Conservation (phyloP, 805 yeast species). For the Metschnikowia arizonensis region DNA sequence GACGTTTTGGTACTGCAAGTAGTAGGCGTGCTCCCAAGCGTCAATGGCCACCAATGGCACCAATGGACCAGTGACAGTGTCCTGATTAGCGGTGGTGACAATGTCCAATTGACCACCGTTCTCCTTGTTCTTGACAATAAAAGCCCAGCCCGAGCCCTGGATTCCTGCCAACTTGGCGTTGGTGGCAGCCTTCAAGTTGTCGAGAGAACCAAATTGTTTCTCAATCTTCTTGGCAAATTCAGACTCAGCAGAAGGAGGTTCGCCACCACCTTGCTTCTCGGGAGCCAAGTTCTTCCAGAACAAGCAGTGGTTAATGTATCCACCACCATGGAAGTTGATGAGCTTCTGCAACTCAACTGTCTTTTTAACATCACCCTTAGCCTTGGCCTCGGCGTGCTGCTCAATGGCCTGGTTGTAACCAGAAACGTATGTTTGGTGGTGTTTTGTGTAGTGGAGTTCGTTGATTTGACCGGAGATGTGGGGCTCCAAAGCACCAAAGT, state of each 20-base stretch:
- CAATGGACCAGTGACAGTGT: conserved; percentile 42
- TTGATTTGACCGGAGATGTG: conserved; percentile 44
- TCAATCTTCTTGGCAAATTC: conserved; percentile 36
- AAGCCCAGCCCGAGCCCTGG: conserved; percentile 55
- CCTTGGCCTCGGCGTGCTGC: conserved; percentile 33
- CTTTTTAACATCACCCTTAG: conserved; percentile 37
- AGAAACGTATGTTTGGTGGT: conserved; percentile 48
- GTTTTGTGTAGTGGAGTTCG: conserved; percentile 47
- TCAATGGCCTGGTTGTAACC: conserved; percentile 45
- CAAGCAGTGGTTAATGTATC: conserved; percentile 47
- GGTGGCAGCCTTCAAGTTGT: conserved; percentile 38
- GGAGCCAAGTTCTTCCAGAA: conserved; percentile 51
- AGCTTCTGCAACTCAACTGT: conserved; percentile 42
- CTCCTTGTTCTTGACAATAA: conserved; percentile 44
- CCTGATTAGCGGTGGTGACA: conserved; percentile 46
- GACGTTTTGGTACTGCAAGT: conserved; percentile 49
- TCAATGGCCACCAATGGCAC: conserved; percentile 48
- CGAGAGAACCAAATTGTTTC: conserved; percentile 44
- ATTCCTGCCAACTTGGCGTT: conserved; percentile 44
- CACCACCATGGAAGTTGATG: conserved; percentile 50
- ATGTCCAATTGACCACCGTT: conserved; percentile 42
- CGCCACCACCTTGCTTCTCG: conserved; percentile 38
- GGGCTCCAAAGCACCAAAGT: conserved; percentile 46
- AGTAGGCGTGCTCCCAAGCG: conserved; percentile 54
- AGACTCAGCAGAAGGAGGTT: conserved; percentile 22